Conservation (phyloP, 2,329 filamentous ascomycete species). For the Aspergillus fijiensis region DNA sequence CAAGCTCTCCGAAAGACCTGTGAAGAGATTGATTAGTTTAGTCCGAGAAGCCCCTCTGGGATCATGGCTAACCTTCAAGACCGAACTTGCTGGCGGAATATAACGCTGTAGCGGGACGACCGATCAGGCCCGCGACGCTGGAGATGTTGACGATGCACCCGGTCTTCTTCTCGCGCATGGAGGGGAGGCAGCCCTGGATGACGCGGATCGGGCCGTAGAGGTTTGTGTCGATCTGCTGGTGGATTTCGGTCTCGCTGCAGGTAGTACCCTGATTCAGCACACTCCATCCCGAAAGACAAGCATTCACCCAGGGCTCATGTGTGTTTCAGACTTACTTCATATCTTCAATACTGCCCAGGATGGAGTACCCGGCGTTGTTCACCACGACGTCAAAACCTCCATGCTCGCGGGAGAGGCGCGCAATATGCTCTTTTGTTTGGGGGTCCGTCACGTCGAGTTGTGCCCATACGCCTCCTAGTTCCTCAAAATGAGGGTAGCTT, state of each 20-base stretch:
- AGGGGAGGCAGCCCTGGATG: background rate
- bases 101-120: constrained; percentile 39
- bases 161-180: background rate
- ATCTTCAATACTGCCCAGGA: constrained; percentile 40
- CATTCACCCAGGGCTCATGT: no score
- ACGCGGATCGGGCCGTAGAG: constrained; percentile 35
- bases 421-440: background rate
- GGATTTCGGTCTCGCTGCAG: background rate
- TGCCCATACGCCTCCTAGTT: background rate
- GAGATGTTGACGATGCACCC: background rate
- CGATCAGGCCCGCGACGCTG: background rate
- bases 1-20: constrained; percentile 47
- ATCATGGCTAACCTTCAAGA: constrained; percentile 8
- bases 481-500: background rate
- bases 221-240: constrained; percentile 44
- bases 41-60: no score
- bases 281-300: no score
- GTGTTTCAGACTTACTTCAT: background rate
- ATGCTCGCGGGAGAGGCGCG: background rate
- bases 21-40: constrained; percentile 6
- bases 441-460: background rate
- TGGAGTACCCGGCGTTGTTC: constrained; percentile 52
- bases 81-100: constrained; percentile 41
- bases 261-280: no score
- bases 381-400: constrained; percentile 49